Base-by-base conservation (phyloP, 2,329 filamentous ascomycete species). In the Trichoderma simmonsii region DNA sequence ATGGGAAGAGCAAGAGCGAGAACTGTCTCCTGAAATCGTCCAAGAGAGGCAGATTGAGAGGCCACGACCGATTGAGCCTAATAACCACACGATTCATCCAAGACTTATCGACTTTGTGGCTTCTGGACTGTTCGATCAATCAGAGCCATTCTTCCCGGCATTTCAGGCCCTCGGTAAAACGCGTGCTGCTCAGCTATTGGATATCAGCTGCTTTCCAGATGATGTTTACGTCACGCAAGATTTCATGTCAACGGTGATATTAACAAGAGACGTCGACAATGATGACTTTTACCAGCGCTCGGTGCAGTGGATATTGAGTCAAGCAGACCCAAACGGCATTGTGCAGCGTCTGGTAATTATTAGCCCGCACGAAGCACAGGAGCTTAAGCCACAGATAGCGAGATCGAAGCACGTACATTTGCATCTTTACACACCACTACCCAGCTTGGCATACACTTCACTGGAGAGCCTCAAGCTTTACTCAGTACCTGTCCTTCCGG, bases 1-100 rank as follows among this genome's bases (percentile, higher is more conserved):
- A 6, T 51, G 32, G 18, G 90, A 93, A 75, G 91, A 93, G 71
- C 90, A 93, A 74, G 91, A 93, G 76, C 84, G 91, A 0, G 91
- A 93, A 73, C 81, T 93, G 0, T 83, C 88, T 0, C 89, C 89
- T 0, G 91, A 94, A 73, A 84, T 88, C 1, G 88, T 93, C 74
- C 80, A 86, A 30, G 88, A 93, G 75, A 81, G 84, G 1, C 81
- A 92, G 63, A 74, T 88, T 0, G 82, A 92, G 74, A 82, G 81
- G 1, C 87, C 89, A 0, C 72, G 69, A 4, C 39, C 36, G 0
- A 72, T 69, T 1, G 48, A 75, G 0, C 83, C 89, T 0, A 76
- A 73, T 0, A 1, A 9, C 0, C 87, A 91, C 60, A 2, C 5
- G 48, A 0, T 75, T 75, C 34, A 72, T 77, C 9, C 8, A 1